Base-by-base conservation (phyloP, 1,284 basidiomycete species). In the Cerioporus squamosus region DNA sequence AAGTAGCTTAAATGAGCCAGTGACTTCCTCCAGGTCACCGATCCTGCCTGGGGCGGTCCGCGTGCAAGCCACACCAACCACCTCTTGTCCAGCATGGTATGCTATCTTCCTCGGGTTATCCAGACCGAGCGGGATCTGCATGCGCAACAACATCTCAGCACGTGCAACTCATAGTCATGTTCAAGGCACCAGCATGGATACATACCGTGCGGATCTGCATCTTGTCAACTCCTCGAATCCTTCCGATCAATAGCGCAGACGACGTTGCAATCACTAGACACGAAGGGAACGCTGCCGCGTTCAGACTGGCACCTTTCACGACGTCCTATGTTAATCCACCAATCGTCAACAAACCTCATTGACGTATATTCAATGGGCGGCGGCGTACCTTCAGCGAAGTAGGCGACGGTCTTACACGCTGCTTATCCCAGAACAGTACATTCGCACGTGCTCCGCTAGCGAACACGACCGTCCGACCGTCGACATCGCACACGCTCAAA, bases 201-300 rank as follows among this genome's bases (percentile, higher is more conserved):
- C 83, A 59, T 69, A 94, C 90, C 31, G 91, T 84, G 60, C 88
- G 85, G 39, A 95, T 87, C 64, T 95, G 91, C 70, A 94, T 81
- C 75, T 92, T 93, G 67, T 92, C 88, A 10, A 94, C 76, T 55
- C 88, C 84, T n/a, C 78, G 77, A 15, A 94, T 78, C 17, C 77
- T 78, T 10, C 90, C 90, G 44, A 95, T 82, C 46, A 83, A 72
- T 9, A 95, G 72, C 1, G 83, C 79, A 4, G 79, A 78, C 0
- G 78, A 66, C 2, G 84, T 82, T 2, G 85, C 85, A 18, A 93
- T 70, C 12, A 90, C 70, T 7, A 93, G 69, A 3, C 84, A 85
- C 2, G 81, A 77, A 9, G 75, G 74, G 68, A 85, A 85, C 3
- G 68, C 64, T 6, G 68, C 51, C 1, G 82, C 77, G 54, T 84